phyloP scores from a whole-genome alignment of 1,284 basidiomycete genomes.

The Trichosporon ovoides region DNA sequence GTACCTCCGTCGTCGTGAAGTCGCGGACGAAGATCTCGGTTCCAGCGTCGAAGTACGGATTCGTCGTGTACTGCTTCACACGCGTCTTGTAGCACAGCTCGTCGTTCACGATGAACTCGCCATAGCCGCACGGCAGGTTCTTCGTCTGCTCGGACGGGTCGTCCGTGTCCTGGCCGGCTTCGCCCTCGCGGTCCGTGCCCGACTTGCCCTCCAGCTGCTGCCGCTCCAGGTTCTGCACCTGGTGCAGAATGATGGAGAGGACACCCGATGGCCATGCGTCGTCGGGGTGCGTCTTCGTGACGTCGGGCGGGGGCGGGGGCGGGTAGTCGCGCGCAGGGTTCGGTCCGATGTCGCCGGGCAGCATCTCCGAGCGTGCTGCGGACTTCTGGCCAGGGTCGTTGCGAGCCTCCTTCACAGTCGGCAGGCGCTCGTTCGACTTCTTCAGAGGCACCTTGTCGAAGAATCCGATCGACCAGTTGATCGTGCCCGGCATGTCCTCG shows the following conservation, averaged over 20 bases:
- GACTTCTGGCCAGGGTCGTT: slow-evolving; percentile 19
- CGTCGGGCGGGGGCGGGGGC: slow-evolving; percentile 52
- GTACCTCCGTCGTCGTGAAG: slow-evolving; percentile 60
- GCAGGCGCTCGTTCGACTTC: slow-evolving; percentile 49
- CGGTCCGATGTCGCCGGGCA: slow-evolving; percentile 48
- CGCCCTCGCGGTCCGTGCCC: slow-evolving; percentile 54
- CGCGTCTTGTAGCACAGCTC: slow-evolving; percentile 59
- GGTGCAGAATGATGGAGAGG: slow-evolving; percentile 58
- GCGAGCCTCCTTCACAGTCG: slow-evolving; percentile 39
- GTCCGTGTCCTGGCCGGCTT: slow-evolving; percentile 57
- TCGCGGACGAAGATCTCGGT: slow-evolving; percentile 69
- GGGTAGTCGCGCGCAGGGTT: slow-evolving; percentile 50
- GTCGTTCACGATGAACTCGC: slow-evolving; percentile 54
- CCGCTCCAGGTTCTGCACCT: slow-evolving; percentile 58
- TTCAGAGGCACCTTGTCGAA: slow-evolving; percentile 59
- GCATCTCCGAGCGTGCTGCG: slow-evolving; percentile 48
- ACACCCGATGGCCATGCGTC: slow-evolving; percentile 59
- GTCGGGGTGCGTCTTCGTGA: slow-evolving; percentile 59
- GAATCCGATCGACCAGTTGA: slow-evolving; percentile 58
- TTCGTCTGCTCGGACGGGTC: slow-evolving; percentile 55
- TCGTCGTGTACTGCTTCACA: slow-evolving; percentile 59
- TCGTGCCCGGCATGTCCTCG: slow-evolving; percentile 56
- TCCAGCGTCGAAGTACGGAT: slow-evolving; percentile 68
- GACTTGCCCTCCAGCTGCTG: slow-evolving; percentile 56
- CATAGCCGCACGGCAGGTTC: slow-evolving; percentile 53